Evolutionary conservation across 2,329 filamentous ascomycete species (phyloP).

Genomic region (Penicillium occitanis): DNA sequence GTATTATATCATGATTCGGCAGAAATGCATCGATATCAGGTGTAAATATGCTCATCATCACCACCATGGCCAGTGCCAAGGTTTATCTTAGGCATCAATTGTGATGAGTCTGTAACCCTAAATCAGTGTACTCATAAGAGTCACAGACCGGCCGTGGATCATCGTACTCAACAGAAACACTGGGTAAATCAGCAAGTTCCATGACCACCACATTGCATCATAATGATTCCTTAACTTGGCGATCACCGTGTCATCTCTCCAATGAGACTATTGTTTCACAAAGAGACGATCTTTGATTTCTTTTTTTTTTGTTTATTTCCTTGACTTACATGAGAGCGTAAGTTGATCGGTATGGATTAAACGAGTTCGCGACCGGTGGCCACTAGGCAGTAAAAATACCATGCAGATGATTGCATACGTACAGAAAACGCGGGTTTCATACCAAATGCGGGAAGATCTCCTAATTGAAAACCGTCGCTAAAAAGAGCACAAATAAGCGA

Average conservation of each 20-base stretch:
- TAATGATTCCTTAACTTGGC: neutral
- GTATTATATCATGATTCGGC: neutral
- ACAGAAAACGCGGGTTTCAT: conserved; percentile 13
- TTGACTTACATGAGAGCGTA: neutral
- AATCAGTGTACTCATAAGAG: neutral
- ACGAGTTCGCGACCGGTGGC: neutral
- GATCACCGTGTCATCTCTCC: neutral
- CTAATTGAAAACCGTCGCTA: conserved; percentile 5
- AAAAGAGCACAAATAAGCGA: conserved; percentile 8
- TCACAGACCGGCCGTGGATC: neutral
- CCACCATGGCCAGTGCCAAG: neutral
- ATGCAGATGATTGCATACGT: neutral
- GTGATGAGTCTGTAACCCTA: neutral
- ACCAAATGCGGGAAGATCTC: conserved; percentile 12
- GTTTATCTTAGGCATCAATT: neutral
- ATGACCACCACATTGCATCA: conserved; percentile 1
- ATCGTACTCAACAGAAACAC: neutral
- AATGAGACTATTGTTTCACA: conserved; percentile 13
- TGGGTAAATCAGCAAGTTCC: neutral
- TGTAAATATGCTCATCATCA: neutral
- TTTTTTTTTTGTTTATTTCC: neutral
- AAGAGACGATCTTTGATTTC: conserved; percentile 10
- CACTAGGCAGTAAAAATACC: neutral
- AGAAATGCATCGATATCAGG: neutral
- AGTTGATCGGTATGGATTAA: neutral